These are phyloP conservation scores for Neostapfia colusana DNA, from an alignment of 176 grass and related monocot species.

Conservation along the genomic window DNA sequence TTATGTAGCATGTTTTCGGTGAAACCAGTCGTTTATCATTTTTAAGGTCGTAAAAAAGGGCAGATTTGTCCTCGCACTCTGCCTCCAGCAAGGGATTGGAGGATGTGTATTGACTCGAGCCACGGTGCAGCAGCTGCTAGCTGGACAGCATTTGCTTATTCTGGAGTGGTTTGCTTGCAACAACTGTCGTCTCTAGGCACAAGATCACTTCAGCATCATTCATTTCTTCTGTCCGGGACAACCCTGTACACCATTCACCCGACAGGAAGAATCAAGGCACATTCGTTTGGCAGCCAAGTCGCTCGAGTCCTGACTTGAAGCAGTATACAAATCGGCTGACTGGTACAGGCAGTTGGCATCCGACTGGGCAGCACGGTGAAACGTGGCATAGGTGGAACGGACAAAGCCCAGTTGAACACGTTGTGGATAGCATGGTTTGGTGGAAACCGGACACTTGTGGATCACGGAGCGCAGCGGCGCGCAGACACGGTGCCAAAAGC, in stretches of 20 bases:
- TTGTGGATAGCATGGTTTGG: neutral
- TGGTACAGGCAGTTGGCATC: neutral
- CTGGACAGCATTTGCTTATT: neutral
- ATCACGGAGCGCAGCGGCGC: neutral
- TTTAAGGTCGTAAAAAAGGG: too few relatives aligned
- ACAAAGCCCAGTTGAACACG: neutral
- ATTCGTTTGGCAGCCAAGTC: neutral
- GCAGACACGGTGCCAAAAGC: neutral
- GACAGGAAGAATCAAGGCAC: neutral
- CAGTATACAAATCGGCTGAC: neutral
- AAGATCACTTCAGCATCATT: neutral
- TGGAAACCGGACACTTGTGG: neutral
- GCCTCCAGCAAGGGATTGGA: too few relatives aligned
- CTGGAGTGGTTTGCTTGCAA: neutral
- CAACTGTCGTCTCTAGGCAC: constrained; percentile 8
- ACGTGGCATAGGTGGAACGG: too few relatives aligned
- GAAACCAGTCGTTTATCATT: too few relatives aligned
- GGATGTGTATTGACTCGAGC: too few relatives aligned
- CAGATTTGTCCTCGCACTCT: too few relatives aligned
- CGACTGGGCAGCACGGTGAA: constrained; percentile 1
- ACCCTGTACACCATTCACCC: neutral
- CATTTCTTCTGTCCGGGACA: neutral
- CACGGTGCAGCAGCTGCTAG: neutral
- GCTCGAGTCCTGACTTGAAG: neutral
- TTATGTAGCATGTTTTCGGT: too few relatives aligned